Conservation (phyloP, 257 asterid genomes). For the Anisodus acutangulus region DNA sequence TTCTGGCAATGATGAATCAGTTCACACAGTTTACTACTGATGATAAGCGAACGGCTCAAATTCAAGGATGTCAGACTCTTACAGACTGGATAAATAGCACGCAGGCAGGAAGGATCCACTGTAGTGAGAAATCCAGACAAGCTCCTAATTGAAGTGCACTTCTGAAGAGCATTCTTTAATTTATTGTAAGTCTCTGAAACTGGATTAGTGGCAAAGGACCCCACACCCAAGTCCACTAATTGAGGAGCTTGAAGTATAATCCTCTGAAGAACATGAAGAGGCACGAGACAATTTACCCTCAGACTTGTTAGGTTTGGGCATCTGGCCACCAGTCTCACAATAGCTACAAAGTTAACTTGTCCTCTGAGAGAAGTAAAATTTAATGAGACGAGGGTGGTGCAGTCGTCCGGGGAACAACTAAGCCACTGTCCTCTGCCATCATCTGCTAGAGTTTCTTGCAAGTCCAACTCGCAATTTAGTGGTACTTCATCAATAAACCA, state of each 20-base stretch:
- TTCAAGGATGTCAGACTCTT: slow-evolving; percentile 60
- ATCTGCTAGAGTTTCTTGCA: slow-evolving; percentile 81
- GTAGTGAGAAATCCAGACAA: slow-evolving; percentile 69
- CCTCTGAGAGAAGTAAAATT: slow-evolving; percentile 86
- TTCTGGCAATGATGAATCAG: slow-evolving; percentile 70
- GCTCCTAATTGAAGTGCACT: slow-evolving; percentile 62
- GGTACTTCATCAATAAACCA: background rate
- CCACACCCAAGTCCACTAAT: slow-evolving; percentile 70
- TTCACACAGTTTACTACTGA: slow-evolving; percentile 58
- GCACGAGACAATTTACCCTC: slow-evolving; percentile 66
- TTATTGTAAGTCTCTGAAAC: slow-evolving; percentile 55
- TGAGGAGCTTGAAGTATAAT: slow-evolving; percentile 74
- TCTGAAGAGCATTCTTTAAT: slow-evolving; percentile 49
- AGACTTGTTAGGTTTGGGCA: slow-evolving; percentile 64
- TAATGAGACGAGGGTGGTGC: slow-evolving; percentile 74
- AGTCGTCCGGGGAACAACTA: slow-evolving; percentile 72
- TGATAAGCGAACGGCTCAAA: slow-evolving; percentile 38
- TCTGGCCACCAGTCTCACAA: slow-evolving; percentile 77
- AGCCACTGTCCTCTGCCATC: slow-evolving; percentile 91
- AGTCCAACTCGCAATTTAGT: slow-evolving; percentile 60
- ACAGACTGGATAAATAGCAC: slow-evolving; percentile 68
- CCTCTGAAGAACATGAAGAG: slow-evolving; percentile 64
- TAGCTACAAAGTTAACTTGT: slow-evolving; percentile 66
- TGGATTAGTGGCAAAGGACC: slow-evolving; percentile 61
- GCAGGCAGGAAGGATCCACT: slow-evolving; percentile 57